These are phyloP conservation scores for Selenicereus undatus DNA, from an alignment of 148 eudicot species.

Conservation along the genomic window DNA sequence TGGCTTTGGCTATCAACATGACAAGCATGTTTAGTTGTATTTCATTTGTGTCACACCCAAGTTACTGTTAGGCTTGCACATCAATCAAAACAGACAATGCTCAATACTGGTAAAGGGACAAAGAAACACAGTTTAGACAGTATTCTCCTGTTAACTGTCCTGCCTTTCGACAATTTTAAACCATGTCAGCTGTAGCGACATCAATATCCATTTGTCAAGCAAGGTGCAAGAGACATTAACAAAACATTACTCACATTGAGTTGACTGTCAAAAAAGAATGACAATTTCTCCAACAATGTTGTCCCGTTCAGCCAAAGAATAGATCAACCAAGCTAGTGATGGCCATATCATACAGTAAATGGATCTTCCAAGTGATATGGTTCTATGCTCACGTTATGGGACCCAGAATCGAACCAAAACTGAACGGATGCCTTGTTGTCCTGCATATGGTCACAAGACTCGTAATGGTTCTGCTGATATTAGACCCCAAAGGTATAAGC, in stretches of 20 bases:
- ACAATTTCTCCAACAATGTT: background rate
- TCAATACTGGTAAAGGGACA: background rate
- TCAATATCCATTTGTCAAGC: conserved; percentile 10
- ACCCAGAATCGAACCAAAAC: background rate
- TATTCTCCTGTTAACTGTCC: conserved; percentile 6
- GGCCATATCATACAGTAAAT: background rate
- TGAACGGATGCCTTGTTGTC: background rate
- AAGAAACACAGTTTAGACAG: conserved; percentile 16
- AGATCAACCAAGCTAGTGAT: background rate
- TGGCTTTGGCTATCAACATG: background rate
- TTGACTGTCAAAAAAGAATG: background rate
- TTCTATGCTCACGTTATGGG: background rate
- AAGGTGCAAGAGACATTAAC: background rate
- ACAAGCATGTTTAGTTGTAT: no score
- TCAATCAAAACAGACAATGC: background rate
- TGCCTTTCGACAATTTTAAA: conserved; percentile 6
- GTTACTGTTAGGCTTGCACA: background rate
- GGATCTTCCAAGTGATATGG: background rate
- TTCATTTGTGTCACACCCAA: background rate
- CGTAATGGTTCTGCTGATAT: background rate
- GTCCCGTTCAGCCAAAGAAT: background rate
- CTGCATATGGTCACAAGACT: no score
- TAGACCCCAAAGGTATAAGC: background rate
- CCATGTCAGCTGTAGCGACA: conserved; percentile 5
- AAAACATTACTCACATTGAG: conserved; percentile 12